phyloP scores from a whole-genome alignment of 2,329 filamentous ascomycete species.

The Whalleya microplaca region DNA sequence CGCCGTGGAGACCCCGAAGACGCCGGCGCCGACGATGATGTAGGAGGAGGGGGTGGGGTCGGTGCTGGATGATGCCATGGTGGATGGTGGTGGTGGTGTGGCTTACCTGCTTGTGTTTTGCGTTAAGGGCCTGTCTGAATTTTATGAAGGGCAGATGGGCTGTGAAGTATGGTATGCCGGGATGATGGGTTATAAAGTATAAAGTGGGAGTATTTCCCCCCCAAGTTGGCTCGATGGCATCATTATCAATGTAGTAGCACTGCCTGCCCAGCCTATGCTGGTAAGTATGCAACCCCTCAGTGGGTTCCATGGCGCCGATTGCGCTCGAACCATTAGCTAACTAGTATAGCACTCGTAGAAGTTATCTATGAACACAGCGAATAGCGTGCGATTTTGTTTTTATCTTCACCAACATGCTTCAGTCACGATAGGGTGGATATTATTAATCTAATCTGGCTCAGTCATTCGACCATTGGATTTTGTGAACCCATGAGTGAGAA shows the following conservation, averaged over 20 bases:
- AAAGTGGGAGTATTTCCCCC: too few relatives aligned
- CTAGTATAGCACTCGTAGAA: neutral
- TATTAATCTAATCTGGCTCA: neutral
- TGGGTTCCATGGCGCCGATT: neutral
- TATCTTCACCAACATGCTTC: neutral
- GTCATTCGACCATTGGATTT: too few relatives aligned
- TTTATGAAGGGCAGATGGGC: too few relatives aligned
- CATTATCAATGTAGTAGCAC: neutral
- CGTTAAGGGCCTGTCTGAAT: too few relatives aligned
- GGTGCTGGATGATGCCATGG: neutral
- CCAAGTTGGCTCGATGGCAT: neutral
- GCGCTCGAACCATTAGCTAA: neutral
- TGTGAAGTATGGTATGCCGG: too few relatives aligned
- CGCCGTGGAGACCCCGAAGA: constrained; percentile 69
- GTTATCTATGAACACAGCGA: neutral
- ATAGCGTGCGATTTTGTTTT: neutral
- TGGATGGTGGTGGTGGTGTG: neutral
- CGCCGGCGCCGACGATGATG: constrained; percentile 67
- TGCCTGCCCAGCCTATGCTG: too few relatives aligned
- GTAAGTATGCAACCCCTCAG: neutral
- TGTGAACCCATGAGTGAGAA: too few relatives aligned
- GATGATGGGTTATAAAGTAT: too few relatives aligned
- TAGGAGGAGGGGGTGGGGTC: constrained; percentile 41
- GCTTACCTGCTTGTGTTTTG: too few relatives aligned
- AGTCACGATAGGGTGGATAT: neutral